Evolutionary conservation across 2,329 filamentous ascomycete species (phyloP).

Genomic region (Penicillium sp.): DNA sequence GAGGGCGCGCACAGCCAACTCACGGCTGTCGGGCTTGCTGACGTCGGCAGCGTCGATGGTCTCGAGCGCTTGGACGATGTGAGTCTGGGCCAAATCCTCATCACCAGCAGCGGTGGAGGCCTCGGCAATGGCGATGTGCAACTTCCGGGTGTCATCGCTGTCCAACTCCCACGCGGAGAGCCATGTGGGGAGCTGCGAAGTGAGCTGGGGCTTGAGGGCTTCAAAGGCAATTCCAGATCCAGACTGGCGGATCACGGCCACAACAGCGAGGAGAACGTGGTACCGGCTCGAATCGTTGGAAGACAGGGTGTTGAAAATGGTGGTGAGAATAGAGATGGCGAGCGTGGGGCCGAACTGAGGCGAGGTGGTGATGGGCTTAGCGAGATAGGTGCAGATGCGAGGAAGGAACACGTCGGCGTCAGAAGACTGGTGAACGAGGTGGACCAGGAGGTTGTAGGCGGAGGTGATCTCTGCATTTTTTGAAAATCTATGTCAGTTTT

Average conservation of each 20-base stretch:
- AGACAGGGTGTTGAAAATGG: slow-evolving; percentile 91
- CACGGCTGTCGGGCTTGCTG: slow-evolving; percentile 55
- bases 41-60: slow-evolving; percentile 65
- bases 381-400: slow-evolving; percentile 84
- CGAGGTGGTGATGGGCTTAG: slow-evolving; percentile 80
- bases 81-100: slow-evolving; percentile 71
- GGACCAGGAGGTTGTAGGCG: slow-evolving; percentile 94
- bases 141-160: slow-evolving; percentile 76
- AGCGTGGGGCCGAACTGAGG: slow-evolving; percentile 81
- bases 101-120: slow-evolving; percentile 77
- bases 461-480: slow-evolving; percentile 73
- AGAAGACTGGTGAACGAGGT: slow-evolving; percentile 83
- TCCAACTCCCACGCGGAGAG: slow-evolving; percentile 78
- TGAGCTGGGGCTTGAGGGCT: slow-evolving; percentile 76
- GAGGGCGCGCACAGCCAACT: slow-evolving; percentile 63
- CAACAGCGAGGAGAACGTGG: slow-evolving; percentile 85
- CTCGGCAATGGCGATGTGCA: slow-evolving; percentile 80
- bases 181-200: slow-evolving; percentile 75
- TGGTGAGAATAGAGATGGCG: slow-evolving; percentile 86
- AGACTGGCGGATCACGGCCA: slow-evolving; percentile 75
- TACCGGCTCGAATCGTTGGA: slow-evolving; percentile 76
- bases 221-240: slow-evolving; percentile 75
- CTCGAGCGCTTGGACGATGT: slow-evolving; percentile 73
- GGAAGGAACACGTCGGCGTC: slow-evolving; percentile 84
- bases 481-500: slow-evolving; percentile 31